A percentile compares a stretch with the other conserved stretches of the same genome.
phyloP scores from a whole-genome alignment of 1,284 basidiomycete species.

The Cryptococcus sp. region DNA sequence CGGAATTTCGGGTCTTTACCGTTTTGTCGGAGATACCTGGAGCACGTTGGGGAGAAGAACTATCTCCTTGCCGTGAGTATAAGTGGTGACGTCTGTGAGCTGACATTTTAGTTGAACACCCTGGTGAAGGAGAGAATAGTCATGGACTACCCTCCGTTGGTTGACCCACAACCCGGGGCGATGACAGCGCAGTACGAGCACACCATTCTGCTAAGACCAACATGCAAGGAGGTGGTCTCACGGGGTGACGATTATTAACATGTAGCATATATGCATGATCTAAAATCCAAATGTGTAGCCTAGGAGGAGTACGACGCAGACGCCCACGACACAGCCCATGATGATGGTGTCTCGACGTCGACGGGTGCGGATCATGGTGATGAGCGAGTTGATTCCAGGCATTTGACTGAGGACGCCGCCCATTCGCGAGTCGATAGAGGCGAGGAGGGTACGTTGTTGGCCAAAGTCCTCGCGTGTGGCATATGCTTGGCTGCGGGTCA shows the following conservation, averaged over 20 bases:
- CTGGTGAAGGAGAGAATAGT: constrained; percentile 87
- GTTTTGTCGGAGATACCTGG: constrained; percentile 93
- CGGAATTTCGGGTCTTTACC: constrained; percentile 94
- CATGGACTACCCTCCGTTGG: constrained; percentile 90
- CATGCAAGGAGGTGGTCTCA: constrained; percentile 92
- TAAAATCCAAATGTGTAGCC: constrained; percentile 68
- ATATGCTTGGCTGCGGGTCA: constrained; percentile 79
- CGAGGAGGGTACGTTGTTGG: constrained; percentile 74
- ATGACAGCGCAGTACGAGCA: constrained; percentile 98
- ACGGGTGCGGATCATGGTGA: constrained; percentile 88
- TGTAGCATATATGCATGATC: background rate
- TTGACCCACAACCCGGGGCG: constrained; percentile 65
- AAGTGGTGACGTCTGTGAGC: background rate
- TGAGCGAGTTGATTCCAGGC: constrained; percentile 88
- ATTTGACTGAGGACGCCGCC: constrained; percentile 76
- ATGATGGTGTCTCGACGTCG: constrained; percentile 88
- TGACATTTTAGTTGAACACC: constrained; percentile 70
- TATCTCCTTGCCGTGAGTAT: constrained; percentile 81
- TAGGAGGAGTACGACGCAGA: constrained; percentile 77
- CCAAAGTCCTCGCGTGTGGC: constrained; percentile 93
- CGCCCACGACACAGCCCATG: constrained; percentile 78
- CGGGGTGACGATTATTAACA: constrained; percentile 84
- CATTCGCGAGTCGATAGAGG: constrained; percentile 81
- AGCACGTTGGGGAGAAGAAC: constrained; percentile 89
- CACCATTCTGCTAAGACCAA: constrained; percentile 86